Evolutionary conservation across 257 asterid genomes (phyloP).

Genomic region (Penstemon eatonii): DNA sequence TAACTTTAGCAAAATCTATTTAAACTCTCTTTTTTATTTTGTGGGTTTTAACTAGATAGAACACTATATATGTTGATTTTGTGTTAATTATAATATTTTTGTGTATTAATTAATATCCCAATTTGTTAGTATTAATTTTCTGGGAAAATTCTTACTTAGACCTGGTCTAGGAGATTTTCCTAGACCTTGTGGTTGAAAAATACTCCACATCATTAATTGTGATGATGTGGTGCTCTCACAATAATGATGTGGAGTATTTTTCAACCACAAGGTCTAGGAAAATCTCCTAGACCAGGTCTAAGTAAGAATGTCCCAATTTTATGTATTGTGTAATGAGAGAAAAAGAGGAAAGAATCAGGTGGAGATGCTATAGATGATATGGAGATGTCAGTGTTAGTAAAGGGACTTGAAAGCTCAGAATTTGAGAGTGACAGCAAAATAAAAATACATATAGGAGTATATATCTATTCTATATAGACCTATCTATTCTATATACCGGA

Average conservation of each 20-base stretch:
- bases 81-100: slow-evolving; percentile 33
- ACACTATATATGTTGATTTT: slow-evolving; percentile 25
- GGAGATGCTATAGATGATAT: slow-evolving; percentile 23
- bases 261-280: too few species aligned
- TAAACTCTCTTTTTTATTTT: slow-evolving; percentile 4
- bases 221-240: too few species aligned
- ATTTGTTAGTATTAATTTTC: too few species aligned
- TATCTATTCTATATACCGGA: background rate
- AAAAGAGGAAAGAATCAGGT: slow-evolving; percentile 30
- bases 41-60: background rate
- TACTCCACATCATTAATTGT: too few species aligned
- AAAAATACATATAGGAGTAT: background rate
- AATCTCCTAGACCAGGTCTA: too few species aligned
- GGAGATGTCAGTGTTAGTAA: slow-evolving; percentile 49
- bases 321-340: background rate
- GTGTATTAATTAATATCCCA: background rate
- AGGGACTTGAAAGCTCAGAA: slow-evolving; percentile 46
- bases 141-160: too few species aligned
- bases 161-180: too few species aligned
- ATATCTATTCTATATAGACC: too few species aligned
- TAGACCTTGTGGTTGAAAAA: too few species aligned
- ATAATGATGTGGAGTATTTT: too few species aligned
- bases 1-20: slow-evolving; percentile 4
- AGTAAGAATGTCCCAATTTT: too few species aligned
- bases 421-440: slow-evolving; percentile 55